Evolutionary conservation across 1,284 basidiomycete genomes (phyloP).

Genomic region (Coniophora puteana): DNA sequence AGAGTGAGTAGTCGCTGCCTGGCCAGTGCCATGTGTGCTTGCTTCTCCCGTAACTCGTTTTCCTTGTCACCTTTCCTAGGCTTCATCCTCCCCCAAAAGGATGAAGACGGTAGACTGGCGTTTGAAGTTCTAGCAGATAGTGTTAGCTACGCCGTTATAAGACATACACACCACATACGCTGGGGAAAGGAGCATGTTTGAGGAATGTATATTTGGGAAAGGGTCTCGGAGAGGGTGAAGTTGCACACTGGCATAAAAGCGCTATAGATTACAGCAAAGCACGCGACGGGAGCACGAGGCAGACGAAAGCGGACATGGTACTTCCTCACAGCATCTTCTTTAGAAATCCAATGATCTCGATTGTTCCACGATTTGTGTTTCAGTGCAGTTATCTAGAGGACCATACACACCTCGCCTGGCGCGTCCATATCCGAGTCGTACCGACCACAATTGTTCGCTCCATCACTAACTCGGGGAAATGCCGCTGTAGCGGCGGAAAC

Average conservation of each 20-base stretch:
- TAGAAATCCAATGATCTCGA: too few relatives aligned
- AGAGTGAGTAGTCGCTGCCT: conserved; percentile 74
- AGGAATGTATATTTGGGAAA: conserved; percentile 16
- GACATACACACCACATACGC: conserved; percentile 72
- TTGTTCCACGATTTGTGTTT: too few relatives aligned
- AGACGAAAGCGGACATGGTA: conserved; percentile 3
- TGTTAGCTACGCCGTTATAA: too few relatives aligned
- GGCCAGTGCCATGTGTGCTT: conserved; percentile 57
- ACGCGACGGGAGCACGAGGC: conserved; percentile 28
- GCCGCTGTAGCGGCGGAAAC: too few relatives aligned
- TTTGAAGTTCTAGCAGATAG: conserved; percentile 50
- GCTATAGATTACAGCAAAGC: conserved; percentile 14
- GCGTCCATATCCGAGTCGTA: too few relatives aligned
- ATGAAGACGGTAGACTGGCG: conserved; percentile 55
- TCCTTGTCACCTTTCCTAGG: conserved; percentile 54
- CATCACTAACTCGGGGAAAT: too few relatives aligned
- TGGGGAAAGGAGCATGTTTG: conserved; percentile 70
- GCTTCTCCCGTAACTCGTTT: conserved; percentile 46
- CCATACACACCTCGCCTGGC: too few relatives aligned
- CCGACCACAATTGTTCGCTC: too few relatives aligned
- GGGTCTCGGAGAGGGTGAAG: conserved; percentile 21
- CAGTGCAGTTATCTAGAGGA: too few relatives aligned
- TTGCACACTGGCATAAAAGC: conserved; percentile 16
- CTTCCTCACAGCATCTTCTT: too few relatives aligned
- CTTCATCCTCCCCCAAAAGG: conserved; percentile 72